Base-by-base conservation (phyloP, 192 early-diverging fungal genomes). In the Umbelopsis sp. region DNA sequence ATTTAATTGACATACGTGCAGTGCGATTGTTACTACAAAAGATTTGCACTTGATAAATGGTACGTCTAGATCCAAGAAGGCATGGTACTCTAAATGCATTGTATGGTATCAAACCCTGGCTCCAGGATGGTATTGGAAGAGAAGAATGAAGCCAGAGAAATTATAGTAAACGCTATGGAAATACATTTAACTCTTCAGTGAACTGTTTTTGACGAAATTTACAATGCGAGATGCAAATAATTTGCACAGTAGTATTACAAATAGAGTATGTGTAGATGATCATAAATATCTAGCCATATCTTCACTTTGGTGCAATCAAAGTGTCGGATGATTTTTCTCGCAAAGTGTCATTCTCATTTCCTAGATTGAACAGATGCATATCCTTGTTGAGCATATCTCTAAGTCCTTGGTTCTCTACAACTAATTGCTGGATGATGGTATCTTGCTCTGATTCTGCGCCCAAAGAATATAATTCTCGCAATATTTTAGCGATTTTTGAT, bases 321-420 rank as follows among this genome's bases (percentile, higher is more conserved):
- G 25, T 62, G 26, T 62, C 56, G 11, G 56, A 62, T 31, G 31
- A 62, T 62, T 62, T 62, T 34, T 34, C 56, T 34, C 56, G 26
- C 31, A 17, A 3, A 32, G 29, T 62, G 3, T 62, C 56, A 29
- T 20, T 32, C 29, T 62, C 56, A 20, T 14, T 8, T 62, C 11
- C 56, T 17, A 62, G 29, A 17, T 62, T 62, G 29, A 62, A 26
- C 14, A 62, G 3, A 20, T 62, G 26, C 17, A 62, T 26, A 32
- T 62, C 56, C 31, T 62, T 62, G 56, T 34, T 62, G 56, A 62
- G 56, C 11, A 32, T 32, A 62, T 62, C 56, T 34, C 56, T 36
- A 22, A 62, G 20, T n/a, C 56, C 56, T 62, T 62, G 56, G 17
- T 62, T 62, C 31, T 62, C 56, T 7, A 62, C 56, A 8, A 62